These are phyloP conservation scores for Sporopachydermia lactativora DNA, from an alignment of 805 yeast genomes.

Conservation along the genomic window DNA sequence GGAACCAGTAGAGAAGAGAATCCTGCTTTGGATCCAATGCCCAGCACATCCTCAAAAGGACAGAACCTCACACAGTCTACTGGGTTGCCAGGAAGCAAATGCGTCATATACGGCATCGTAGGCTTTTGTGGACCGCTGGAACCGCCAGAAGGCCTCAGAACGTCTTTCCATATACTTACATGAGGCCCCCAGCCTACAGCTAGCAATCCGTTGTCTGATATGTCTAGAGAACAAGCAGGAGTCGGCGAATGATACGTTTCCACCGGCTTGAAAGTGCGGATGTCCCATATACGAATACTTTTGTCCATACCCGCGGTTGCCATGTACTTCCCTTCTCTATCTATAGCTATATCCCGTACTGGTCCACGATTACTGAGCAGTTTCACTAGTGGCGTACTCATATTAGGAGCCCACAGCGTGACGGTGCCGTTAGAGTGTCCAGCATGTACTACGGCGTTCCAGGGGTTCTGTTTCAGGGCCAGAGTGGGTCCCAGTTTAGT, in stretches of 20 bases:
- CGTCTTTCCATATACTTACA: conserved; percentile 87
- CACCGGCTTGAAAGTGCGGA: conserved; percentile 65
- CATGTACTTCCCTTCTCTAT: conserved; percentile 90
- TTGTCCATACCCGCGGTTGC: conserved; percentile 84
- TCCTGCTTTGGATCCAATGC: conserved; percentile 72
- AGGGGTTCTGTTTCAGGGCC: conserved; percentile 80
- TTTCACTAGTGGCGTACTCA: conserved; percentile 75
- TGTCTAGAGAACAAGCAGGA: conserved; percentile 65
- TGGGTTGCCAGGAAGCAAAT: conserved; percentile 65
- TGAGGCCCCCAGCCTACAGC: conserved; percentile 96
- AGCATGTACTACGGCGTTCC: conserved; percentile 88
- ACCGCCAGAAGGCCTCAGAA: conserved; percentile 27
- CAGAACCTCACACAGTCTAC: conserved; percentile 59
- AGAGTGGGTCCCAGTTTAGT: conserved; percentile 87
- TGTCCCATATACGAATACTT: conserved; percentile 82
- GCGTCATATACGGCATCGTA: conserved; percentile 83
- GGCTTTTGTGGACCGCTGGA: conserved; percentile 33
- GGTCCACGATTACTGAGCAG: conserved; percentile 78
- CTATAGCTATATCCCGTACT: conserved; percentile 69
- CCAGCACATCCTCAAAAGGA: conserved; percentile 94
- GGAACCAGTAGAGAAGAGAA: conserved; percentile 82
- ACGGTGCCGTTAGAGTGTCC: conserved; percentile 93
- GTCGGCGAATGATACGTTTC: conserved; percentile 65
- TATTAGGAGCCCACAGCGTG: conserved; percentile 84
- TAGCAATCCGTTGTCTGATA: conserved; percentile 78